These are phyloP conservation scores for Heterobasidion annosum DNA, from an alignment of 1,284 basidiomycete genomes.

Conservation along the genomic window DNA sequence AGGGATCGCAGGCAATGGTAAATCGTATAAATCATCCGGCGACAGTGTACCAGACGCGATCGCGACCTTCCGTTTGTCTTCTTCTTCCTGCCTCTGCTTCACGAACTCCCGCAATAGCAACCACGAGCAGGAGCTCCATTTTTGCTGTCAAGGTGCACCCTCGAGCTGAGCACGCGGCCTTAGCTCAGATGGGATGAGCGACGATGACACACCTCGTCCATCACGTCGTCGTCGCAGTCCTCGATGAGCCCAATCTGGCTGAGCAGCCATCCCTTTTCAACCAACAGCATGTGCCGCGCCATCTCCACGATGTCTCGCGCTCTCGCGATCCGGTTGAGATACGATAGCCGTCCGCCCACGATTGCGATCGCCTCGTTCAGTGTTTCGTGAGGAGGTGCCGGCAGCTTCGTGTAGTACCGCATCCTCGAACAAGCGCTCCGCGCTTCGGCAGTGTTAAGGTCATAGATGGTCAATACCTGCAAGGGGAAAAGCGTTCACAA, in stretches of 20 bases:
- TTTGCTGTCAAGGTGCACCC: slow-evolving; percentile 35
- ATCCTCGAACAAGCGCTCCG: slow-evolving; percentile 51
- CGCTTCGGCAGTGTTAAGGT: slow-evolving; percentile 59
- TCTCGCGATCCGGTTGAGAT: slow-evolving; percentile 55
- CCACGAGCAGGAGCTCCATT: slow-evolving; percentile 79
- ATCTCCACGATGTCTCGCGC: slow-evolving; percentile 52
- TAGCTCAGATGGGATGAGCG: neutral
- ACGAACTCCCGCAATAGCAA: slow-evolving; percentile 65
- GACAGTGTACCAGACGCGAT: slow-evolving; percentile 28
- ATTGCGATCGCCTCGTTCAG: slow-evolving; percentile 46
- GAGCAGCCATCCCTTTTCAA: slow-evolving; percentile 75
- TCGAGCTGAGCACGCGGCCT: neutral
- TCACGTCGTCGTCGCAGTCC: slow-evolving; percentile 82
- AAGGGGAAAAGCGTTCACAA: slow-evolving; percentile 3
- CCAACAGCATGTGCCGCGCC: slow-evolving; percentile 51
- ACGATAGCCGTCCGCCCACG: slow-evolving; percentile 73
- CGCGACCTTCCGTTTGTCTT: slow-evolving; percentile 29
- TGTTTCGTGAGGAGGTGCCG: slow-evolving; percentile 21
- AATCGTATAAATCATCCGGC: slow-evolving; percentile 25
- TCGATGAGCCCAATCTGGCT: slow-evolving; percentile 64
- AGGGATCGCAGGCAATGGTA: slow-evolving; percentile 52
- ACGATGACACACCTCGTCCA: slow-evolving; percentile 54
- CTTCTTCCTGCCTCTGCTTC: slow-evolving; percentile 41
- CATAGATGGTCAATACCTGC: slow-evolving; percentile 65
- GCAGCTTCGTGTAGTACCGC: slow-evolving; percentile 27